Evolutionary conservation across 2,329 filamentous ascomycete species (phyloP), one percentile per base, ranked within the genome.

Genomic region (Aspergillus latus): DNA sequence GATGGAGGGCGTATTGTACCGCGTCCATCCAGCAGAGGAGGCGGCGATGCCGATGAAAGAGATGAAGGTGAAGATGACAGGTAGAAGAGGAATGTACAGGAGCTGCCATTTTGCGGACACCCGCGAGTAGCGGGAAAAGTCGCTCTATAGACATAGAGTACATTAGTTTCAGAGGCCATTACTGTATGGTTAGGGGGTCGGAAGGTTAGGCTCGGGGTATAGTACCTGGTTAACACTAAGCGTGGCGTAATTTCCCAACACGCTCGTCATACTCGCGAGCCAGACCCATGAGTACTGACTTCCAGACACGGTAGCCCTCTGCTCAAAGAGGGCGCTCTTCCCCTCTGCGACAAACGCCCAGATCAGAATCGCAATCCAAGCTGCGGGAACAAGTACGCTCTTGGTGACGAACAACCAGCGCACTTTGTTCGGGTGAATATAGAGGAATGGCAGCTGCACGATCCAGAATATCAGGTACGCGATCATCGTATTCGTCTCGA

Each of bases 351-450:
- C 78, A 57, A 88, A 79, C 3, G 81, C 81, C 84, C 85, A 88
- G 45, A 84, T 81, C 64, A 88, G 76, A 26, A 85, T 85, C 2
- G 82, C 83, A 56, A 88, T 77, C 66, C 83, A 85, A 1, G 82
- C 80, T 15, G 82, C 72, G 1, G 84, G 85, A 8, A 85, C 79
- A 2, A 77, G 68, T 4, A 79, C 61, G 0, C 58, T 67, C 55
- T 76, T 76, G 15, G 63, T 62, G 11, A 70, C 62, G 49, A 76
- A 76, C 50, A 77, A 53, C 64, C 67, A 72, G 3, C 72, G 68
- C 6, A 74, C 59, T 8, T 73, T 73, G 45, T 78, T 72, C 4
- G 75, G 70, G 53, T 75, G 73, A 61, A 79, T 71, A 58, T 70
- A 76, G 4, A 78, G 67, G 30, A 79, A 75, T 0, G 77, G 76